A percentile compares a stretch with the other conserved stretches of the same genome.
Conservation (phyloP, 257 asterid genomes). For the Nicotiana tomentosiformis region DNA sequence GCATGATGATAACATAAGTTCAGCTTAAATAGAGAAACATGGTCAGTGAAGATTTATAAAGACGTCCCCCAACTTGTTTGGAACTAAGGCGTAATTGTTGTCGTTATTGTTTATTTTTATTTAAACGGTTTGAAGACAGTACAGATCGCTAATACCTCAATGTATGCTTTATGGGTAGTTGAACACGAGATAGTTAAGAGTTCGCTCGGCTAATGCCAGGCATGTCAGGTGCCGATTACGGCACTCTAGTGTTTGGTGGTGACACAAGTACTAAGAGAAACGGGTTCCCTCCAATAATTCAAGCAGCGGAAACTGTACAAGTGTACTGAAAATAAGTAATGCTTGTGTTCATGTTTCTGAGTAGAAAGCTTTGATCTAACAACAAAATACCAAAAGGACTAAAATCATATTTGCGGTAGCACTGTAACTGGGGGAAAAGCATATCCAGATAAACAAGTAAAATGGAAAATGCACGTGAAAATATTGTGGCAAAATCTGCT, state of each 20-base stretch:
- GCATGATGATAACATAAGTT: too few relatives aligned
- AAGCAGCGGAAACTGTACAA: background rate
- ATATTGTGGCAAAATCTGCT: background rate
- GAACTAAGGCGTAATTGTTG: too few relatives aligned
- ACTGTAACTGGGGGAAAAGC: background rate
- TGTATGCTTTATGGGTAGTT: background rate
- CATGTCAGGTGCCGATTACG: background rate
- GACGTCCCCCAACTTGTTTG: too few relatives aligned
- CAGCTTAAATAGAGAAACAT: too few relatives aligned
- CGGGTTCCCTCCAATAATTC: background rate
- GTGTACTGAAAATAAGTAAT: background rate
- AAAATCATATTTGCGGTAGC: background rate
- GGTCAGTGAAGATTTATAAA: too few relatives aligned
- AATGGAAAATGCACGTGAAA: background rate
- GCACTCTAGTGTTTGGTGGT: background rate
- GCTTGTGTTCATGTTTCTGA: background rate
- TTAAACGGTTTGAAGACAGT: background rate
- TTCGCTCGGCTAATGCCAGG: background rate
- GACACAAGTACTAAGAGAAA: background rate
- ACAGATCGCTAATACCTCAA: background rate
- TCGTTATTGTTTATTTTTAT: too few relatives aligned
- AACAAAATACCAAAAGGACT: background rate
- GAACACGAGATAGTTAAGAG: background rate
- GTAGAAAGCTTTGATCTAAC: background rate
- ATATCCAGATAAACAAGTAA: background rate